These are phyloP conservation scores for Ascochyta lentis DNA, from an alignment of 2,329 filamentous ascomycete genomes.

Conservation along the genomic window DNA sequence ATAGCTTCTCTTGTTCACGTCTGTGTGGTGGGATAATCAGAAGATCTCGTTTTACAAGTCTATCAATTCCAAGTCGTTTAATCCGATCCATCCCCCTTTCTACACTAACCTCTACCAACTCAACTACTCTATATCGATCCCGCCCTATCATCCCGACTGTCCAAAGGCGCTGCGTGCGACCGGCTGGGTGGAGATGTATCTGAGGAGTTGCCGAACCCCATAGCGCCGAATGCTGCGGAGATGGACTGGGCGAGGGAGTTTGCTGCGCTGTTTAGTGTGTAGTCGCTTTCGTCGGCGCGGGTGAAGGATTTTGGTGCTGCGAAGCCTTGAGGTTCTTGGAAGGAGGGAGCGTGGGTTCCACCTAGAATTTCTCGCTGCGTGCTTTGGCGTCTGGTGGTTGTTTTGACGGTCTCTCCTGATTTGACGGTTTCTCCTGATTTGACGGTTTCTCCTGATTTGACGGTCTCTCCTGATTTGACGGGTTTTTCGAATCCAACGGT, in stretches of 20 bases:
- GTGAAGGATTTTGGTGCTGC: conserved; percentile 7
- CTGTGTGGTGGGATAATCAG: too few relatives aligned
- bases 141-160: background rate
- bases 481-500: background rate
- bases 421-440: background rate
- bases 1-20: too few relatives aligned
- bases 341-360: conserved; percentile 6
- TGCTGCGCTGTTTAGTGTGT: background rate
- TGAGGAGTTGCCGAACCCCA: conserved; percentile 43
- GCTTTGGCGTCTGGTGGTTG: background rate
- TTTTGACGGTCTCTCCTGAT: background rate
- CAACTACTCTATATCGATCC: too few relatives aligned
- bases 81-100: too few relatives aligned
- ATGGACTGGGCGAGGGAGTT: conserved; percentile 34
- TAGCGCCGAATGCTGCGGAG: conserved; percentile 33
- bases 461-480: background rate
- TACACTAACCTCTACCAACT: too few relatives aligned
- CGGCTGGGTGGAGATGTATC: background rate
- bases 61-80: too few relatives aligned
- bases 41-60: too few relatives aligned
- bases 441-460: background rate
- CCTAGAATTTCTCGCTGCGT: conserved; percentile 11
- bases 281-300: background rate
- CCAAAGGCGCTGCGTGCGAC: background rate
- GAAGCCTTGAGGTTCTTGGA: conserved; percentile 8